These are phyloP conservation scores for Colletotrichum filicis DNA, from an alignment of 2,329 filamentous ascomycete genomes.

Conservation along the genomic window DNA sequence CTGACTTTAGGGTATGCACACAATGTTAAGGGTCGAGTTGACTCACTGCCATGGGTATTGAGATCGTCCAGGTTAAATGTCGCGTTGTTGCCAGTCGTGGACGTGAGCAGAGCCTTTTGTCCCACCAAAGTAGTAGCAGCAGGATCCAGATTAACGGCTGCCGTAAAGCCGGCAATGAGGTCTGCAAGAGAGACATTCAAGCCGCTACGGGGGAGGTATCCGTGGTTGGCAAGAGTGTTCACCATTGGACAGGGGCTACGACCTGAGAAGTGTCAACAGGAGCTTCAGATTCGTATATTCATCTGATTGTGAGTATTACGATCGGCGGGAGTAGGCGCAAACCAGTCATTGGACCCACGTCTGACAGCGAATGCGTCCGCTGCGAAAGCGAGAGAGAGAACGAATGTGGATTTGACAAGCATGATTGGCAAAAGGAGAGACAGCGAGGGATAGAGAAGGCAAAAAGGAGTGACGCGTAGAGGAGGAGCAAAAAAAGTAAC, in stretches of 20 bases:
- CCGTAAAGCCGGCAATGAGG: slow-evolving; percentile 32
- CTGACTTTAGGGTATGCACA: background rate
- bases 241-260: slow-evolving; percentile 40
- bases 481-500: too few relatives aligned
- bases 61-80: slow-evolving; percentile 45
- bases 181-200: slow-evolving; percentile 34
- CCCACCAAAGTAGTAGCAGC: slow-evolving; percentile 30
- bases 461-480: background rate
- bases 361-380: slow-evolving; percentile 21
- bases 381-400: slow-evolving; percentile 11
- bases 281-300: background rate
- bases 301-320: slow-evolving; percentile 4
- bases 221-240: slow-evolving; percentile 40
- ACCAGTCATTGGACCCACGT: slow-evolving; percentile 20
- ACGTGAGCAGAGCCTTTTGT: slow-evolving; percentile 33
- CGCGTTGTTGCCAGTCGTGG: slow-evolving; percentile 41
- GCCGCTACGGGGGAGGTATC: slow-evolving; percentile 36
- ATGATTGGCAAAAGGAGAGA: slow-evolving; percentile 2
- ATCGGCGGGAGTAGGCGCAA: slow-evolving; percentile 22
- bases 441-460: background rate
- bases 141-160: slow-evolving; percentile 35
- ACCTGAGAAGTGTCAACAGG: slow-evolving; percentile 4
- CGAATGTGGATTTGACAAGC: slow-evolving; percentile 11
- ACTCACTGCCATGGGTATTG: slow-evolving; percentile 38
- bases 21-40: background rate